These are phyloP conservation scores for Spinacia oleracea DNA, from an alignment of 179 eudicot genomes.

Conservation along the genomic window DNA sequence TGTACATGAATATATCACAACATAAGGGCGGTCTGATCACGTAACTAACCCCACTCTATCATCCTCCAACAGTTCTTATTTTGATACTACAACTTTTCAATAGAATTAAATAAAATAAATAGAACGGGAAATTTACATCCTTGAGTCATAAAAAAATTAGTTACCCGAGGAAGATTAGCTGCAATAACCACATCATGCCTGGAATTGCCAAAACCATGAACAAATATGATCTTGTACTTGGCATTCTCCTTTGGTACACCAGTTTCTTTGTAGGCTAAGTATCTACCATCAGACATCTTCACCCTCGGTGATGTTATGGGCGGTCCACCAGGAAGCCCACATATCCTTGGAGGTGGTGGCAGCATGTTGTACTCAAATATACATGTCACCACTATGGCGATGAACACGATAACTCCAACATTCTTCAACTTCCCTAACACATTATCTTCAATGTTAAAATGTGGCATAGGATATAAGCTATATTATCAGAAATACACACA, in stretches of 20 bases:
- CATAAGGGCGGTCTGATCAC: too few relatives aligned
- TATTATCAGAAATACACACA: too few relatives aligned
- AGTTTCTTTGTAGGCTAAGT: constrained; percentile 47
- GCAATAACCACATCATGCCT: constrained; percentile 35
- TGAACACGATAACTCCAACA: not conserved
- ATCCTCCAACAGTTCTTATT: not conserved
- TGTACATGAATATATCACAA: too few relatives aligned
- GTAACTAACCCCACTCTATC: too few relatives aligned
- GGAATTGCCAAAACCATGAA: constrained; percentile 41
- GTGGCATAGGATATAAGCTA: too few relatives aligned
- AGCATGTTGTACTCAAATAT: constrained; percentile 1
- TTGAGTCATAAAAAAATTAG: too few relatives aligned
- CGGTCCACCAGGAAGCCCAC: constrained; percentile 13
- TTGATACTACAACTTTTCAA: not conserved
- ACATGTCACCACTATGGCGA: not conserved
- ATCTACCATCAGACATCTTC: constrained; percentile 27
- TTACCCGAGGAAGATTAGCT: constrained; percentile 29
- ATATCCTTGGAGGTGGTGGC: constrained; percentile 9
- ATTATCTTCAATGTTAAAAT: not conserved
- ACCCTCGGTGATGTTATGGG: constrained; percentile 36
- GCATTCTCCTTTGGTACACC: constrained; percentile 47
- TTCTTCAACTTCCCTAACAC: constrained; percentile 1
- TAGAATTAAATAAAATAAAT: too few relatives aligned
- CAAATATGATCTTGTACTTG: constrained; percentile 34
- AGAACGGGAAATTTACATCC: not conserved